Conservation (phyloP, 2,329 filamentous ascomycete species). For the Exophiala sp. region DNA sequence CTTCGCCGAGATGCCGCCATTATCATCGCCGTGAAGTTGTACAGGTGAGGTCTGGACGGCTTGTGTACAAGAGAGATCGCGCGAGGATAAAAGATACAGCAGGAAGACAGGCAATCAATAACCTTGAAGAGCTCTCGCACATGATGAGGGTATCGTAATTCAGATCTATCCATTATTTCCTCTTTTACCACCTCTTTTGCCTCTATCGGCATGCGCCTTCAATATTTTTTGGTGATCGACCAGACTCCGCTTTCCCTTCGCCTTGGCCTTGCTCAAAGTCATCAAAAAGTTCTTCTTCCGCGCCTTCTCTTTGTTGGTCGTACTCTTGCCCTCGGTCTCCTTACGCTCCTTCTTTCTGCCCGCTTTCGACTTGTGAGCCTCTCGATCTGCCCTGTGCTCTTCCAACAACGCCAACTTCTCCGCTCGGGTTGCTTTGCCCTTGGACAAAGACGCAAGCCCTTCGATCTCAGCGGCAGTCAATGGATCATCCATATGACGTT, state of each 20-base stretch:
- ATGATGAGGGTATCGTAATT: background rate
- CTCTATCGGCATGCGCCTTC: conserved; percentile 71
- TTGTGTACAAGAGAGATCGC: no score
- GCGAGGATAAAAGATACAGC: no score
- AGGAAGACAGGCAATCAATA: no score
- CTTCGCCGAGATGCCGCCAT: no score
- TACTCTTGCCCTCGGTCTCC: conserved; percentile 84
- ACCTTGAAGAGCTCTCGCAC: background rate
- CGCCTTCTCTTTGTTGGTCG: conserved; percentile 95
- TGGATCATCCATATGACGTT: conserved; percentile 77
- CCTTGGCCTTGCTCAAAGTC: conserved; percentile 94
- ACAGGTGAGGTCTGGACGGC: no score
- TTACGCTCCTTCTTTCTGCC: conserved; percentile 85
- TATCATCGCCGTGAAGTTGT: no score
- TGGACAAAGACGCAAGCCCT: conserved; percentile 68
- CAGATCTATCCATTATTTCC: conserved; percentile 8
- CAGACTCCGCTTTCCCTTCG: conserved; percentile 91
- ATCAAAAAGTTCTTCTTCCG: conserved; percentile 98
- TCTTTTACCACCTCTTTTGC: conserved; percentile 59
- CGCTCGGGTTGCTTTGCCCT: conserved; percentile 79
- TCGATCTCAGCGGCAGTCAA: conserved; percentile 91
- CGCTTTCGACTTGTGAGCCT: conserved; percentile 80
- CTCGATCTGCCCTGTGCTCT: conserved; percentile 73
- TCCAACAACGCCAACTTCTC: conserved; percentile 80
- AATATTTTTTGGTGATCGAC: conserved; percentile 78